Percentiles rank a stretch among this genome's conserved stretches.
Evolutionary conservation across 352 stramenopile species (phyloP).

Genomic region (Globisporangium paddicum): DNA sequence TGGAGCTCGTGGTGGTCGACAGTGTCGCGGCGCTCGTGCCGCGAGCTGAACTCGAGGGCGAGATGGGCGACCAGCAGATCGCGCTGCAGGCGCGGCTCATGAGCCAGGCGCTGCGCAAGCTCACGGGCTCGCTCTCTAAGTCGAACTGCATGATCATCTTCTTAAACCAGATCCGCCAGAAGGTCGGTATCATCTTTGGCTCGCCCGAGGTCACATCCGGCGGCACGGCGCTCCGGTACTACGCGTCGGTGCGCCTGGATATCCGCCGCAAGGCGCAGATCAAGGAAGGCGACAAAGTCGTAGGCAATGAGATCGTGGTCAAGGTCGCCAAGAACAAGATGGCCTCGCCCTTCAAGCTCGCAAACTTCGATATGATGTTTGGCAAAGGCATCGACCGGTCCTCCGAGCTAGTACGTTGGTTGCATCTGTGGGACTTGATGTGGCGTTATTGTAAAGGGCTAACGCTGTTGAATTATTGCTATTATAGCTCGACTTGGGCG

Average conservation of each 20-base stretch:
- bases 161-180: slow-evolving; percentile 98
- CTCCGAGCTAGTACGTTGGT: slow-evolving; percentile 74
- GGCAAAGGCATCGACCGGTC: slow-evolving; percentile 93
- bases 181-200: slow-evolving; percentile 97
- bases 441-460: too few relatives aligned
- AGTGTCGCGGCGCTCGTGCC: slow-evolving; percentile 97
- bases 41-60: slow-evolving; percentile 92
- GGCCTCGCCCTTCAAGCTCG: slow-evolving; percentile 93
- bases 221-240: slow-evolving; percentile 82
- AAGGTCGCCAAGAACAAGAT: slow-evolving; percentile 99
- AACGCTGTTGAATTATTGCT: not conserved
- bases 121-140: slow-evolving; percentile 93
- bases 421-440: too few relatives aligned
- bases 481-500: slow-evolving; percentile 60
- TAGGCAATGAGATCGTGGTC: slow-evolving; percentile 96
- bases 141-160: slow-evolving; percentile 98
- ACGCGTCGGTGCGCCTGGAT: slow-evolving; percentile 92
- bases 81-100: slow-evolving; percentile 96
- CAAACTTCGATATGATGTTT: slow-evolving; percentile 97
- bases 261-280: slow-evolving; percentile 93
- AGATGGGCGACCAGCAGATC: slow-evolving; percentile 97
- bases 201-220: slow-evolving; percentile 96
- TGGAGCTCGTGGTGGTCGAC: slow-evolving; percentile 98
- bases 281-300: slow-evolving; percentile 88
- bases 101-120: slow-evolving; percentile 96